Base-by-base conservation (phyloP, 2,329 filamentous ascomycete species). In the Stylonectria norvegica region DNA sequence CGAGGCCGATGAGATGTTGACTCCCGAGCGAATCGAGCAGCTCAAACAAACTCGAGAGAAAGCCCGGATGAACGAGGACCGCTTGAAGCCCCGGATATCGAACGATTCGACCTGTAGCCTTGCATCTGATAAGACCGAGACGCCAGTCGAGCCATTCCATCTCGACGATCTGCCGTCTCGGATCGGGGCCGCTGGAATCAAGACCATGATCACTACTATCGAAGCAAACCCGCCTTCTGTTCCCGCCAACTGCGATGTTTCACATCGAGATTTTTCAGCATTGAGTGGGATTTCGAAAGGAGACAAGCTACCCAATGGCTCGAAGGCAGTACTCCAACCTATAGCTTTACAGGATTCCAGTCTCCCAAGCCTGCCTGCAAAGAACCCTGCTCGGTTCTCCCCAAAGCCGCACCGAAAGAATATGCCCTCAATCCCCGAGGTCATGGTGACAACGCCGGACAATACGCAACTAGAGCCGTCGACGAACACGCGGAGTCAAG, bases 1-100 rank as follows among this genome's bases (percentile, higher is more conserved):
- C 38, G 76, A 82, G 45, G 77, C 70, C 0, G 75, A 80, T 36
- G 78, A 83, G 60, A 78, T 80, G 65, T 59, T 81, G 10, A 75
- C 76, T 9, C 71, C 76, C 14, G 67, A 69, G 22, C 70, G 71
- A 25, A 62, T 80, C 17, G 68, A 76, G 48, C 64, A 68, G 35
- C 66, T 72, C 16, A 69, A 64, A 34, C 62, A 59, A 53, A 68
- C 48, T 16, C 53, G 61, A 19, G 58, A 63, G 39, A 49, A 56
- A 28, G 53, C 50, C 3, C 44, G 47, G 20, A 47, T 57, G 23
- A 48, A 52, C n/a, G 46, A 50, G 14, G 46, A 45, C 2, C 46
- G 35, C 7, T 31, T 36, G 4, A 48, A 41, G 36, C 27, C 45
- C 16, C 27, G 31, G 7, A 14, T 20, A 16, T 60, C 57, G 8